Base-by-base conservation (phyloP, 495 filamentous ascomycete species). In the Eremomyces bilateralis region DNA sequence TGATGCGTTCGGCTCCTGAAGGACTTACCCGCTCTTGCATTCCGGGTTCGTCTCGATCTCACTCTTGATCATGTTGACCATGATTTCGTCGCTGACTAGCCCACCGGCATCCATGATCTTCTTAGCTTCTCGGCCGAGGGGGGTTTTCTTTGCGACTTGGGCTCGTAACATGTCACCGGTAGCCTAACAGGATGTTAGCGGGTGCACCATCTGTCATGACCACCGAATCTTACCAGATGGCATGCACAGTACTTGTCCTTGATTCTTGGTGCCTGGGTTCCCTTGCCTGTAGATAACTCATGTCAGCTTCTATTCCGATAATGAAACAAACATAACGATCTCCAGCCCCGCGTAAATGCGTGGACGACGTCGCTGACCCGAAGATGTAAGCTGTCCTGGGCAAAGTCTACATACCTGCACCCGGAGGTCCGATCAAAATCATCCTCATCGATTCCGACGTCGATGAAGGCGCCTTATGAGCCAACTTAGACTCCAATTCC, bases 81-180 rank as follows among this genome's bases (percentile, higher is more conserved):
- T 83, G 53, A 99, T 99, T 54, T 95, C 90, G 53, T 99, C 88
- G 57, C 81, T 92, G 50, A 99, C 88, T 37, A 99, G 69, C 37
- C 83, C 88, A 47, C 88, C 88, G 51, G 83, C 73, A 48, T 99
- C 85, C 88, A 99, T 99, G 58, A 99, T 99, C 73, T 99, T 99
- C 76, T 99, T 99, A 39, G 88, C 88, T 62, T 93, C 82, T 54
- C 76, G 71, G 39, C 88, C 88, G 42, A 99, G 70, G 15, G 77
- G 59, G 31, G 90, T 99, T 71, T 94, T 94, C 66, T 90, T 92
- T 40, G 88, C 78, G 54, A 99, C 90, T 57, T 99, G 88, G 42
- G 83, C 88, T 39, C 88, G 80, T 51, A 99, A 71, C 88, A 99
- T 99, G 59, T 99, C 88, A 52, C 88, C 88, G 35, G 88, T 99